Percentiles rank a stretch among this genome's conserved stretches.
These are phyloP conservation scores for Glycine tomentella DNA, from an alignment of 306 rosid species.

Conservation along the genomic window DNA sequence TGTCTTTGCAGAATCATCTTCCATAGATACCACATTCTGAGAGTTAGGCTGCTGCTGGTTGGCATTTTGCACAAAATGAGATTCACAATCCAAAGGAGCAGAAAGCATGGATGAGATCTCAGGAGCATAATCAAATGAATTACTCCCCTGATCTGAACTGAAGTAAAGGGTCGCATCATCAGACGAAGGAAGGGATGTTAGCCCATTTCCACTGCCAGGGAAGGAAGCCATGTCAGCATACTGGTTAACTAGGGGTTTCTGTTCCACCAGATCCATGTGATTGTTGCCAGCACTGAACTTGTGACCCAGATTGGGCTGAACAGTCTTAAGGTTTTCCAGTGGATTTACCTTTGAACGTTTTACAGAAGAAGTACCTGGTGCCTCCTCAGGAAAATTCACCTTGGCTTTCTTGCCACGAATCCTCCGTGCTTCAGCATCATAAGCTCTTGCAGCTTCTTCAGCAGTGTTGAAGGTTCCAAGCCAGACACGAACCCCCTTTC, in stretches of 20 bases:
- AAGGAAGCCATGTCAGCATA: slow-evolving; percentile 53
- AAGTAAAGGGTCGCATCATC: slow-evolving; percentile 54
- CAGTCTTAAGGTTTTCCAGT: slow-evolving; percentile 46
- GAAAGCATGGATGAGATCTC: slow-evolving; percentile 78
- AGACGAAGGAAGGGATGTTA: slow-evolving; percentile 47
- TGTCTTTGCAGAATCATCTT: slow-evolving; percentile 56
- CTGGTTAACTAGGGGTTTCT: slow-evolving; percentile 63
- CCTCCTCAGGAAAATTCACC: slow-evolving; percentile 81
- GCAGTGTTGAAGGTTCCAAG: slow-evolving; percentile 95
- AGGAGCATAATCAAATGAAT: slow-evolving; percentile 75
- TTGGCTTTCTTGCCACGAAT: slow-evolving; percentile 92
- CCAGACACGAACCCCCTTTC: slow-evolving; percentile 94
- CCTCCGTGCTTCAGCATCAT: slow-evolving; percentile 86
- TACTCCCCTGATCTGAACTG: slow-evolving; percentile 79
- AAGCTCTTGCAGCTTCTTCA: slow-evolving; percentile 95
- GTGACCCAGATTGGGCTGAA: slow-evolving; percentile 54
- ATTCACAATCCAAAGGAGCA: slow-evolving; percentile 57
- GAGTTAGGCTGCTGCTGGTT: slow-evolving; percentile 56
- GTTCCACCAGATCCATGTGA: slow-evolving; percentile 61
- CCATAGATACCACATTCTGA: slow-evolving; percentile 44
- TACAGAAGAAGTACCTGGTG: slow-evolving; percentile 45
- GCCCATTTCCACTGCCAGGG: slow-evolving; percentile 51
- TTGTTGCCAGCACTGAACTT: slow-evolving; percentile 46
- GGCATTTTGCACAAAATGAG: slow-evolving; percentile 53
- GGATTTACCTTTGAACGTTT: slow-evolving; percentile 53